Evolutionary conservation across 805 yeast species (phyloP).

Genomic region (Wickerhamiella nectarea): DNA sequence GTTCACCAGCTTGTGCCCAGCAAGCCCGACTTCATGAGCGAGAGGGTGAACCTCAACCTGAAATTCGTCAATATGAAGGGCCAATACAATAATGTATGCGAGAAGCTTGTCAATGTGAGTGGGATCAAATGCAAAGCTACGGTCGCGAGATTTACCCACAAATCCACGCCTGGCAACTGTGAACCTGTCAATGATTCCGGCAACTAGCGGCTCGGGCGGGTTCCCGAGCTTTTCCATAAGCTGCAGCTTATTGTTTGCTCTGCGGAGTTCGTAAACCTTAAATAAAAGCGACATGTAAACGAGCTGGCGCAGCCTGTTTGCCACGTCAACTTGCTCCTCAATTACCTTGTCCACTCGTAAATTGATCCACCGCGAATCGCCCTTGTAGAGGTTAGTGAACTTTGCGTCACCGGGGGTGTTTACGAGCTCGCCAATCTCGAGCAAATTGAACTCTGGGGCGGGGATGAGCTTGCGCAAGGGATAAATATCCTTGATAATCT

Average conservation of each 20-base stretch:
- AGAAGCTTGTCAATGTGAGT: slow-evolving; percentile 74
- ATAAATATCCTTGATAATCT: slow-evolving; percentile 68
- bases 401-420: slow-evolving; percentile 36
- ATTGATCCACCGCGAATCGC: slow-evolving; percentile 42
- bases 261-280: slow-evolving; percentile 66
- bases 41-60: slow-evolving; percentile 64
- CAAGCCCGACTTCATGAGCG: slow-evolving; percentile 71
- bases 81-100: slow-evolving; percentile 59
- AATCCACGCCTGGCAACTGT: slow-evolving; percentile 47
- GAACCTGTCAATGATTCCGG: slow-evolving; percentile 58
- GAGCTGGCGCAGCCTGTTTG: slow-evolving; percentile 33
- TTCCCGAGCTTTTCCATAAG: slow-evolving; percentile 44
- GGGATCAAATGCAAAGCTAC: slow-evolving; percentile 74
- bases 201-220: slow-evolving; percentile 62
- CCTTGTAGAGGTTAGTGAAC: slow-evolving; percentile 48
- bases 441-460: slow-evolving; percentile 42
- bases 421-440: slow-evolving; percentile 50
- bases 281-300: slow-evolving; percentile 67
- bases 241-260: slow-evolving; percentile 44
- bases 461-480: slow-evolving; percentile 62
- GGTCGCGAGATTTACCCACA: slow-evolving; percentile 61
- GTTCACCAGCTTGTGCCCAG: slow-evolving; percentile 55
- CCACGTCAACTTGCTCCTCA: slow-evolving; percentile 36
- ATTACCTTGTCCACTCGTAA: slow-evolving; percentile 27
- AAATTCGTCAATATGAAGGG: slow-evolving; percentile 65